Base-by-base conservation (phyloP, 768 basidiomycete genomes). In the Amanita pseudoporphyria region DNA sequence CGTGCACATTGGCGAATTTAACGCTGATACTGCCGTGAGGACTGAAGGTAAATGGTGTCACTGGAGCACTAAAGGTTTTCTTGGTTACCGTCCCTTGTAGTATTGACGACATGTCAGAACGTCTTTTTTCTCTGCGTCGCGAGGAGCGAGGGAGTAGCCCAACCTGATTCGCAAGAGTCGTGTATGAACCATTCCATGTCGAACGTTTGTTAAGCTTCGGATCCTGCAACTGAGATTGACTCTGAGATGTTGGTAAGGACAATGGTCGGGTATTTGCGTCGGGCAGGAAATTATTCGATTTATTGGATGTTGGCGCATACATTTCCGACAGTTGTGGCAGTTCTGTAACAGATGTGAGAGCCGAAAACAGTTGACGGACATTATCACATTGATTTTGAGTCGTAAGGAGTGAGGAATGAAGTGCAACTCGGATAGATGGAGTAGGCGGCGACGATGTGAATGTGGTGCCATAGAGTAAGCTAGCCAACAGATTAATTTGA, bases 381-480 rank as follows among this genome's bases (percentile, higher is more conserved):
- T 84, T 85, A 59, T 90, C 88, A 58, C 82, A 85, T 64, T 91
- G 87, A 0, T 73, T 79, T 58, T 87, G 84, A 0, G 85, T 88
- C 10, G 80, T 83, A 59, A 82, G 73, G 12, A 90, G 71, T 14
- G 85, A 79, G 2, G 85, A 81, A 46, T 84, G 79, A 2, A 92
- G 73, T 7, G 87, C 75, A 13, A 85, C 69, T 44, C 84, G 82
- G 53, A 89, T 72, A n/a, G 73, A 63, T 39, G 75, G 73, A 1
- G 76, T 72, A 5, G 79, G 72, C 2, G 49, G 35, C 5, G 76
- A 71, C 9, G 72, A 65, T 3, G 76, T 68, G 48, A 71, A 70
- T 19, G 69, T 58, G 6, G 74, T 64, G 19, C 73, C 67, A 52
- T 71, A 64, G 51, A 64, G 68, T 36, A 52, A 44, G 52, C 52